Percentiles rank a stretch among this genome's conserved stretches.
phyloP scores from a whole-genome alignment of 495 filamentous ascomycete genomes.

The Entonaema liquescens region DNA sequence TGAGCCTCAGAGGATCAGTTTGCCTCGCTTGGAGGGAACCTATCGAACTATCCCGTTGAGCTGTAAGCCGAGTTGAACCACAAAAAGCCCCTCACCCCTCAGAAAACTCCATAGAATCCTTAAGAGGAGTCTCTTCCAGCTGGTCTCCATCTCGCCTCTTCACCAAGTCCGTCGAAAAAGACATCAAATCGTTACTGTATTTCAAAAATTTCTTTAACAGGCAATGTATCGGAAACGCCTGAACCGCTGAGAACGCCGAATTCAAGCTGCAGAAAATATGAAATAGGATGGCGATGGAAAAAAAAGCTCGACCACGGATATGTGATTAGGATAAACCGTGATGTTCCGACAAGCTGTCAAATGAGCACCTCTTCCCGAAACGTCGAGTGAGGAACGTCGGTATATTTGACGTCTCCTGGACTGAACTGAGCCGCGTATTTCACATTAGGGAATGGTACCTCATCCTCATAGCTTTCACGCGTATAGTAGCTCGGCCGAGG shows the following conservation, averaged over 20 bases:
- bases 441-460: conserved; percentile 34
- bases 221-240: conserved; percentile 23
- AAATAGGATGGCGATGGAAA: conserved; percentile 6
- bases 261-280: conserved; percentile 13
- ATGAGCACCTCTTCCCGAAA: not conserved
- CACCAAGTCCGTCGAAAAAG: conserved; percentile 17
- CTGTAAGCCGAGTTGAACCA: conserved; percentile 30
- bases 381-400: conserved; percentile 19
- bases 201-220: conserved; percentile 38
- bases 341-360: conserved; percentile 12
- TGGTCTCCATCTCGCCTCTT: conserved; percentile 25
- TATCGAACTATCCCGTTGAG: conserved; percentile 13
- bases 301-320: conserved; percentile 28
- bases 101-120: not conserved
- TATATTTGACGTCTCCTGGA: conserved; percentile 21
- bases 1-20: conserved; percentile 19
- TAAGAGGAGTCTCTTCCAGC: not conserved
- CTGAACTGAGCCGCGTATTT: conserved; percentile 30
- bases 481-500: conserved; percentile 24
- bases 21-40: conserved; percentile 24
- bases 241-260: conserved; percentile 37
- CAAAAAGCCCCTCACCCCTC: conserved; percentile 15
- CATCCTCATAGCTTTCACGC: conserved; percentile 34
- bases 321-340: conserved; percentile 8
- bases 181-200: conserved; percentile 49